phyloP scores from a whole-genome alignment of 352 stramenopile species.

The Globisporangium apiculatum region DNA sequence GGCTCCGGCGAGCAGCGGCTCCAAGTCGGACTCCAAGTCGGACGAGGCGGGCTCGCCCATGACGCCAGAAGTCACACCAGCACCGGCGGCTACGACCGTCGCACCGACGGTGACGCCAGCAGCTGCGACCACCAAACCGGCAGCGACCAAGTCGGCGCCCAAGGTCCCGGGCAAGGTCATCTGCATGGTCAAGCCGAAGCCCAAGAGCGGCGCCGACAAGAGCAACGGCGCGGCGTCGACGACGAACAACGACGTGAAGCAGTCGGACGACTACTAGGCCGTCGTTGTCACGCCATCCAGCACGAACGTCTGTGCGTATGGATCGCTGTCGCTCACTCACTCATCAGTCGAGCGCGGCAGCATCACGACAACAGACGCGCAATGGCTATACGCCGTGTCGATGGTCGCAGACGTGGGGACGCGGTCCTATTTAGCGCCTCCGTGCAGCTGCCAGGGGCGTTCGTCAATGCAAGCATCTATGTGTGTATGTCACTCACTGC shows the following conservation, averaged over 20 bases:
- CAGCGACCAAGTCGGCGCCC: neutral
- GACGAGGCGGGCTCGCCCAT: constrained; percentile 6
- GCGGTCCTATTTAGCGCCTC: constrained; percentile 2
- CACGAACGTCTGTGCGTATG: too few species aligned
- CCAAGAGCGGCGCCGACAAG: neutral
- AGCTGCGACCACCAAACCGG: constrained; percentile 13
- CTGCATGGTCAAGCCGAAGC: constrained; percentile 1
- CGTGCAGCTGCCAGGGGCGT: too few species aligned
- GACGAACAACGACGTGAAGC: neutral
- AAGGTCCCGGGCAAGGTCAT: neutral
- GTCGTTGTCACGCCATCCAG: too few species aligned
- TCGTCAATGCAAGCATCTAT: neutral
- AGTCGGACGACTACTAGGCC: neutral
- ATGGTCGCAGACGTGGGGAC: neutral
- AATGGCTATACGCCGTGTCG: too few species aligned
- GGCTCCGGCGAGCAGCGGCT: neutral
- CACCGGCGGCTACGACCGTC: neutral
- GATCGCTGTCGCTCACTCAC: too few species aligned
- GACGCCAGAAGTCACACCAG: neutral
- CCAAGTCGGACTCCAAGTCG: neutral
- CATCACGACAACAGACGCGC: too few species aligned
- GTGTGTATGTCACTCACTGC: neutral
- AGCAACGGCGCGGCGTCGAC: neutral
- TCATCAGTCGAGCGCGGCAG: too few species aligned
- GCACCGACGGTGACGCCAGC: constrained; percentile 5